Evolutionary conservation across 2,329 filamentous ascomycete genomes (phyloP), one percentile per base, ranked within the genome.

Genomic region (Cytospora piceicola): DNA sequence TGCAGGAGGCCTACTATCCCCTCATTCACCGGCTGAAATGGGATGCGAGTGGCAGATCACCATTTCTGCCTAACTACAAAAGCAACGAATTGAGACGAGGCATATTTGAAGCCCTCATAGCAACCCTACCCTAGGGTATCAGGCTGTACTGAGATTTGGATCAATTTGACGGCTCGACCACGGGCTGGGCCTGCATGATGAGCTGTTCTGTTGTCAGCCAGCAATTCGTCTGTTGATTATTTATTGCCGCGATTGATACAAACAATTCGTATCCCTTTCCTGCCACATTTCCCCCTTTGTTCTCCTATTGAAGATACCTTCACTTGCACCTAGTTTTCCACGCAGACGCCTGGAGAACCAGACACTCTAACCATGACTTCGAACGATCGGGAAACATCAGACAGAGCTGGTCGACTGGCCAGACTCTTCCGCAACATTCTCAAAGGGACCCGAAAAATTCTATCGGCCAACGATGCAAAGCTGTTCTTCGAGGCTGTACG

Each of bases 401-500:
- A 61, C 29, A 55, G 66, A 54, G 55, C 63, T 20, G 34, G 52
- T 2, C 42, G 32, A 29, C 64, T 70, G 29, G 51, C 55, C 8
- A 32, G 39, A 15, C 32, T 74, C 5, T 72, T 75, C 32, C 65
- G 67, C 5, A 67, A 71, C 5, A 61, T 70, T 1, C 32, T 77
- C 1, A 65, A 61, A 0, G 75, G 74, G 2, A 70, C 70, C 4
- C 71, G 71, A 3, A 57, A 64, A 3, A 59, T 76, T 34, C 66
- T 61, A 7, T 67, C 49, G 11, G 17, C 69, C 4, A 67, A 65
- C 4, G 69, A 72, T 8, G 75, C 72, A 12, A 70, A 73, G 53
- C 67, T 75, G 20, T 77, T 77, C 58, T 68, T 77, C 6, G 74
- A 76, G 42, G 71, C 75, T 12, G 46, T 71, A 4, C 61, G 68